These are phyloP conservation scores for Aspergillus biplanus DNA, from an alignment of 495 filamentous ascomycete genomes.

Conservation along the genomic window DNA sequence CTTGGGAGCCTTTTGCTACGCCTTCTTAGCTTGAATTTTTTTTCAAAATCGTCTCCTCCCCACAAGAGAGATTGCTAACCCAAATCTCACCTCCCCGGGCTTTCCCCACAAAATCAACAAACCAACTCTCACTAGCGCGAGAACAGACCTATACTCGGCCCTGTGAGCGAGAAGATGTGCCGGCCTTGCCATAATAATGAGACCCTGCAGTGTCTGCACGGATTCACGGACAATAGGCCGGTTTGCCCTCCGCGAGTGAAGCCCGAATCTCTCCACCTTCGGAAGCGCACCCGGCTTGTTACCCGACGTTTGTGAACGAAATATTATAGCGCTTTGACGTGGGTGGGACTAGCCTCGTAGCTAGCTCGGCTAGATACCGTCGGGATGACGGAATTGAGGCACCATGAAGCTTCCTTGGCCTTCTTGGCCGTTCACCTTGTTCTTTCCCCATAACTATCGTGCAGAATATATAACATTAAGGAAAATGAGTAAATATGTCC, in stretches of 20 bases:
- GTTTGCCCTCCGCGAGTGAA: not conserved
- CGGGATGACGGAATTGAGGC: not conserved
- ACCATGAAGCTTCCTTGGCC: not conserved
- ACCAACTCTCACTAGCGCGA: not conserved
- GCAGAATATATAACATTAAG: not conserved
- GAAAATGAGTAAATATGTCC: not conserved
- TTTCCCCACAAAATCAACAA: not conserved
- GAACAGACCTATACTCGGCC: not conserved
- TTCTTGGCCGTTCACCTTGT: not conserved
- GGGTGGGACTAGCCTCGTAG: not conserved
- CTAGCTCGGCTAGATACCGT: not conserved
- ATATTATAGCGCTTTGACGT: not conserved
- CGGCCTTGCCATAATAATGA: not conserved
- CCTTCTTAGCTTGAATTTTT: too few relatives aligned
- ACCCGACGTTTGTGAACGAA: not conserved
- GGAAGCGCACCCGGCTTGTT: not conserved
- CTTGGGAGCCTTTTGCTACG: too few relatives aligned
- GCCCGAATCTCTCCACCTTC: not conserved
- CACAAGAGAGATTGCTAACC: not conserved
- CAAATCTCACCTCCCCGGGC: not conserved
- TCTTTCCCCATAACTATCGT: too few relatives aligned
- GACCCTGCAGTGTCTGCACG: not conserved
- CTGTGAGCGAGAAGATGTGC: not conserved
- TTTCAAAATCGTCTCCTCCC: not conserved
- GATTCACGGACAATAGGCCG: not conserved